Conservation (phyloP, 805 yeast genomes). For the Komagataella mondaviorum region DNA sequence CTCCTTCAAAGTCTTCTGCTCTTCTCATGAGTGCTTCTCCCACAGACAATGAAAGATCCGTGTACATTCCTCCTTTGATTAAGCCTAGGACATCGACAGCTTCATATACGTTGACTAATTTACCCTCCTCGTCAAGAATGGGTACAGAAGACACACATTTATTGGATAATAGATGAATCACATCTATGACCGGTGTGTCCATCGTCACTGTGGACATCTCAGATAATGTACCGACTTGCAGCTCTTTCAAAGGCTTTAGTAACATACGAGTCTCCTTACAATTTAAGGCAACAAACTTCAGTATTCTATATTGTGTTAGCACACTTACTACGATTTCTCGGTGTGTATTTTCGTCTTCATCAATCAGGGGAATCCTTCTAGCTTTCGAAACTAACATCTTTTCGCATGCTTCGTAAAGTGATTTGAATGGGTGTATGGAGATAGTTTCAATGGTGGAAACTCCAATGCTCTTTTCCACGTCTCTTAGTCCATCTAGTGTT, state of each 20-base stretch:
- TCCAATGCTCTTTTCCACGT: slow-evolving; percentile 78
- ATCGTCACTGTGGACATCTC: slow-evolving; percentile 68
- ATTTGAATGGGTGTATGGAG: slow-evolving; percentile 81
- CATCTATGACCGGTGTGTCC: slow-evolving; percentile 90
- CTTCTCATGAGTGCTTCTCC: slow-evolving; percentile 94
- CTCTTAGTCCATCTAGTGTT: slow-evolving; percentile 73
- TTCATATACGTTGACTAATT: slow-evolving; percentile 81
- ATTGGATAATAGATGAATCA: slow-evolving; percentile 66
- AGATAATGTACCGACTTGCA: slow-evolving; percentile 45
- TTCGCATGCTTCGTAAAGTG: slow-evolving; percentile 85
- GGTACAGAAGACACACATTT: slow-evolving; percentile 89
- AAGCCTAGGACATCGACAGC: slow-evolving; percentile 89
- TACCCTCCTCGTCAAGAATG: slow-evolving; percentile 63
- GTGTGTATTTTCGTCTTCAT: slow-evolving; percentile 83
- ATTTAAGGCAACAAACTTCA: slow-evolving; percentile 90
- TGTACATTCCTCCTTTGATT: slow-evolving; percentile 88
- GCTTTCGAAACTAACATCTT: slow-evolving; percentile 84
- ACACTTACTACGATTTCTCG: slow-evolving; percentile 93
- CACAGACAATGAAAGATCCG: slow-evolving; percentile 79
- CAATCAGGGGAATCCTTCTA: slow-evolving; percentile 87
- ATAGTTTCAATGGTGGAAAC: slow-evolving; percentile 77
- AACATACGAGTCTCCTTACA: slow-evolving; percentile 88
- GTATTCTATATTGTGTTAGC: slow-evolving; percentile 87
- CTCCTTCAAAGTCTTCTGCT: slow-evolving; percentile 95
- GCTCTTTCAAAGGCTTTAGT: slow-evolving; percentile 57